phyloP scores from a whole-genome alignment of 805 yeast species.

The Middelhovenomyces tepae region DNA sequence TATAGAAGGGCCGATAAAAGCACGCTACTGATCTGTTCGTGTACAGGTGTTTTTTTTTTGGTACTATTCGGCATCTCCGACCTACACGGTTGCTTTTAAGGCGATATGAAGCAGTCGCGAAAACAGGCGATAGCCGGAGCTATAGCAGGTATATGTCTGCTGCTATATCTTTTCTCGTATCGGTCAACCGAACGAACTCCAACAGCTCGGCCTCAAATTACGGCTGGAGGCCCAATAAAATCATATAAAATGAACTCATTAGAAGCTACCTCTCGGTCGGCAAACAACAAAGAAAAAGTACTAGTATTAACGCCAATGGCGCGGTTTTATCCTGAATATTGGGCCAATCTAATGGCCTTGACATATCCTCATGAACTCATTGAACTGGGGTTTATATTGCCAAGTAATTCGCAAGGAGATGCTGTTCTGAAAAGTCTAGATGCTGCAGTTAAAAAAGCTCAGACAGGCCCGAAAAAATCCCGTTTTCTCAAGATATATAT shows the following conservation, averaged over 20 bases:
- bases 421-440: slow-evolving; percentile 63
- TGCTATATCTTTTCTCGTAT: not conserved
- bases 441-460: slow-evolving; percentile 62
- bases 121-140: no score
- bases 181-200: not conserved
- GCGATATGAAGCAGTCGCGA: no score
- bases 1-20: no score
- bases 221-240: slow-evolving; percentile 22
- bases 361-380: slow-evolving; percentile 77
- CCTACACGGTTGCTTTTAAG: no score
- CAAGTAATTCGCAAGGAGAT: slow-evolving; percentile 78
- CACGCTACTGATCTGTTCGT: no score
- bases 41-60: no score
- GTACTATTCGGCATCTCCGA: no score
- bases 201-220: not conserved
- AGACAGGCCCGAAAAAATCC: slow-evolving; percentile 50
- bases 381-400: slow-evolving; percentile 87
- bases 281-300: slow-evolving; percentile 70
- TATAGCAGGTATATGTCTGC: slow-evolving; percentile 1
- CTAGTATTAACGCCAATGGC: slow-evolving; percentile 87
- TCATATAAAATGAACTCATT: slow-evolving; percentile 79
- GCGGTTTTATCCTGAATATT: slow-evolving; percentile 73
- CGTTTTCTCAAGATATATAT: slow-evolving; percentile 80
- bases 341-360: slow-evolving; percentile 71
- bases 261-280: slow-evolving; percentile 62